phyloP scores from a whole-genome alignment of 495 filamentous ascomycete genomes.

The Penicillium paxilli region DNA sequence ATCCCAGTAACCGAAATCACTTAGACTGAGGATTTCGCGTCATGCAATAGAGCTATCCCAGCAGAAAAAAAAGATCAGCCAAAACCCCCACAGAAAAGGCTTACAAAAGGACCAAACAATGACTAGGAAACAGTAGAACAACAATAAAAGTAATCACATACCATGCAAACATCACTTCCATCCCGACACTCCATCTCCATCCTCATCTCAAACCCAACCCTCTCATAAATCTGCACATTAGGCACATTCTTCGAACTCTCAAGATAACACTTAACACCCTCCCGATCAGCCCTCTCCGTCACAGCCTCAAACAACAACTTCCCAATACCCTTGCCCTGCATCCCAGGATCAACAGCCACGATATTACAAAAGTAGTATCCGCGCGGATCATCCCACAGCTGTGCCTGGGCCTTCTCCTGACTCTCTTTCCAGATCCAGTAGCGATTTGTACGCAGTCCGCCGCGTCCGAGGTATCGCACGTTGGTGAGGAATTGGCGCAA shows the following conservation, averaged over 20 bases:
- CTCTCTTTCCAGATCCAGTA: constrained; percentile 67
- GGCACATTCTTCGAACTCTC: constrained; percentile 61
- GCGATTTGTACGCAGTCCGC: constrained; percentile 58
- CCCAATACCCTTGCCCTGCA: constrained; percentile 59
- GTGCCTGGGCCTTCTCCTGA: constrained; percentile 55
- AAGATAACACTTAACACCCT: constrained; percentile 61
- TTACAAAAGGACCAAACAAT: too few species aligned
- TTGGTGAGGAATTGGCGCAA: constrained; percentile 57
- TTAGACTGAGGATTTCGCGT: constrained; percentile 25
- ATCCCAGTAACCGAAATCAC: background rate
- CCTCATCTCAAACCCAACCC: constrained; percentile 60
- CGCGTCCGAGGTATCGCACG: constrained; percentile 53
- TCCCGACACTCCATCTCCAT: constrained; percentile 62
- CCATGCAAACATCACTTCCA: constrained; percentile 45
- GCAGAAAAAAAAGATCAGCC: background rate
- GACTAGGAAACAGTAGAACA: too few species aligned
- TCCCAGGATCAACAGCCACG: constrained; percentile 60
- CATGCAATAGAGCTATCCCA: constrained; percentile 39
- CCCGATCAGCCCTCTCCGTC: constrained; percentile 53
- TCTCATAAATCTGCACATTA: constrained; percentile 65
- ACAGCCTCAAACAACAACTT: constrained; percentile 56
- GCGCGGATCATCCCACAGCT: constrained; percentile 57
- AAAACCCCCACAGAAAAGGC: too few species aligned
- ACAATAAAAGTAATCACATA: constrained; percentile 14
- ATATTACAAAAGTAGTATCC: constrained; percentile 72